Percentiles rank a stretch among this genome's conserved stretches.
phyloP scores from a whole-genome alignment of 148 eudicot genomes.

The Rhododendron kiyosumense region DNA sequence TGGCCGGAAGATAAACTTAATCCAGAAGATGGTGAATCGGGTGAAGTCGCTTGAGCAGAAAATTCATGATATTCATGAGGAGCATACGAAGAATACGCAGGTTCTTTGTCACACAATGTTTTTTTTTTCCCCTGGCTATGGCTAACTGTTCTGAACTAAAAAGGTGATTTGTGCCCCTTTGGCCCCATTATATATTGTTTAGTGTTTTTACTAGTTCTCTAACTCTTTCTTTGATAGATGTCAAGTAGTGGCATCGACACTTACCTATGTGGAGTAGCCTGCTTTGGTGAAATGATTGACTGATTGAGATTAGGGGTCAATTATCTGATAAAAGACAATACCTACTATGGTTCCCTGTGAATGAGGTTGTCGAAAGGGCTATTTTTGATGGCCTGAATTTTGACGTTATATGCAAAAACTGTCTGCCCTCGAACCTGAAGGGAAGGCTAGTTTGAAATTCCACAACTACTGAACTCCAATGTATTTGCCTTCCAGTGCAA shows the following conservation, averaged over 20 bases:
- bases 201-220: neutral
- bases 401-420: neutral
- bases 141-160: neutral
- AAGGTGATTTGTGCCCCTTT: neutral
- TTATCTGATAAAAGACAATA: neutral
- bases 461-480: neutral
- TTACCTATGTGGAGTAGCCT: neutral
- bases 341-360: neutral
- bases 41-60: conserved; percentile 49
- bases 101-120: conserved; percentile 21
- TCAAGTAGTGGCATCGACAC: neutral
- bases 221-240: neutral
- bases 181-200: neutral
- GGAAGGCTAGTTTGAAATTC: neutral
- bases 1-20: conserved; percentile 27
- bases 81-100: conserved; percentile 65
- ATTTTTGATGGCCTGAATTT: neutral
- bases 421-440: neutral
- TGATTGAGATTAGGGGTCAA: neutral
- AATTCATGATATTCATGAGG: conserved; percentile 56
- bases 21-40: conserved; percentile 41
- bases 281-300: neutral
- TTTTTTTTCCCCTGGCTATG: neutral
- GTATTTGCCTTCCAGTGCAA: neutral
- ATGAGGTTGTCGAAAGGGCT: neutral